Evolutionary conservation across 257 asterid genomes (phyloP).

Genomic region (Nicotiana benthamiana): DNA sequence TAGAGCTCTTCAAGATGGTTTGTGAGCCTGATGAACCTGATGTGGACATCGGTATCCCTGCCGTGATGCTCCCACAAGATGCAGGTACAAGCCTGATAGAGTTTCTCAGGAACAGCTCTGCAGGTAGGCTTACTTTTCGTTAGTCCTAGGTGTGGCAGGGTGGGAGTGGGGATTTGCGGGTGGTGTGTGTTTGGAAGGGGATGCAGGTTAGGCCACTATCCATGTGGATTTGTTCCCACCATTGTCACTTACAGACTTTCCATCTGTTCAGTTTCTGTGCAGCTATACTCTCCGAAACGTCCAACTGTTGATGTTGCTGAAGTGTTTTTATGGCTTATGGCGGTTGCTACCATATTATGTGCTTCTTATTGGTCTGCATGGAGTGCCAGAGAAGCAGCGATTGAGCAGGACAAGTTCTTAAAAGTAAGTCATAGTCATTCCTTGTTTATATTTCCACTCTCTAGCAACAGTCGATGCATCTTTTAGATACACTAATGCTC

Average conservation of each 20-base stretch:
- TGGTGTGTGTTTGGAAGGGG: too few species aligned
- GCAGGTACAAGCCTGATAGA: conserved; percentile 67
- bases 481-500: neutral
- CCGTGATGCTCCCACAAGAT: conserved; percentile 91
- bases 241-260: conserved; percentile 5
- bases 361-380: conserved; percentile 96
- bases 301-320: conserved; percentile 17
- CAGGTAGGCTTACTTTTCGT: conserved; percentile 36
- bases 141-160: neutral
- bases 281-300: conserved; percentile 17
- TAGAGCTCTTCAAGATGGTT: conserved; percentile 99
- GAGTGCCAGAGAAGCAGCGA: conserved; percentile 78
- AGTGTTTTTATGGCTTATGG: conserved; percentile 20
- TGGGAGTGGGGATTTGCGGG: neutral
- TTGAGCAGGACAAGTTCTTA: conserved; percentile 73
- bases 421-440: conserved; percentile 36
- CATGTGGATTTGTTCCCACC: neutral
- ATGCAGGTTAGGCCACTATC: neutral
- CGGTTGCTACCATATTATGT: conserved; percentile 14
- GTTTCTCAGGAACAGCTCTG: conserved; percentile 40
- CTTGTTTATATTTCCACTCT: neutral
- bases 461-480: neutral
- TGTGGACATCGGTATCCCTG: conserved; percentile 58
- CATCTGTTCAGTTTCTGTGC: conserved; percentile 64
- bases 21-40: conserved; percentile 74